Percentiles rank a stretch among this genome's conserved stretches.
phyloP scores from a whole-genome alignment of 1,284 basidiomycete species.

The Dichomitus squalens region DNA sequence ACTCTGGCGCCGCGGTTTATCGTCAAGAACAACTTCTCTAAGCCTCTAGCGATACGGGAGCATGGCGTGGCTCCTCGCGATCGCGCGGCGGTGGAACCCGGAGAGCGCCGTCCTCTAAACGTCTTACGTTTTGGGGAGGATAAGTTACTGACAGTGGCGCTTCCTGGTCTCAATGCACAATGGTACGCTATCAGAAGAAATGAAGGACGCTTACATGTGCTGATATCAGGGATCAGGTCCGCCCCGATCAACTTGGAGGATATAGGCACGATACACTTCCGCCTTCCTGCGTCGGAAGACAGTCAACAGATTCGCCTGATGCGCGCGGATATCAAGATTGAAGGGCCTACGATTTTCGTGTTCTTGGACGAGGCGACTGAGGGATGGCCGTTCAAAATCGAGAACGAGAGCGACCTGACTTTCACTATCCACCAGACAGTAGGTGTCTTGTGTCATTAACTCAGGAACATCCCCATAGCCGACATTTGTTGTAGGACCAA shows the following conservation, averaged over 20 bases:
- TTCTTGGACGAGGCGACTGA: conserved; percentile 70
- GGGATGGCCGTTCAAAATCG: conserved; percentile 89
- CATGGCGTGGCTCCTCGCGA: conserved; percentile 76
- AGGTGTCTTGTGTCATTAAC: conserved; percentile 26
- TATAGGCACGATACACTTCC: conserved; percentile 85
- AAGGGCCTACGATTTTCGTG: conserved; percentile 91
- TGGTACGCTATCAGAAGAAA: conserved; percentile 77
- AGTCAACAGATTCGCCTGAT: conserved; percentile 61
- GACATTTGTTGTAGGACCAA: conserved; percentile 46
- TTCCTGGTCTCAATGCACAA: conserved; percentile 81
- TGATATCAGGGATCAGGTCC: conserved; percentile 61
- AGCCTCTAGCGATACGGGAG: conserved; percentile 82
- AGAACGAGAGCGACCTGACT: conserved; percentile 84
- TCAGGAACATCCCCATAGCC: conserved; percentile 1
- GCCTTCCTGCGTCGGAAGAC: conserved; percentile 51
- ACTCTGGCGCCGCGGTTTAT: conserved; percentile 92
- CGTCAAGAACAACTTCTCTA: conserved; percentile 80
- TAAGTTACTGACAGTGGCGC: conserved; percentile 82
- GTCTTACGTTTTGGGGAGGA: conserved; percentile 69
- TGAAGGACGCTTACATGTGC: too few species aligned
- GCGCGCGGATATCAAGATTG: conserved; percentile 83
- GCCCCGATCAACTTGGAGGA: conserved; percentile 92
- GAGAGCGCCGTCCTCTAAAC: conserved; percentile 73
- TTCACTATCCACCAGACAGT: conserved; percentile 83
- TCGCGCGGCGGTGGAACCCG: conserved; percentile 66